A percentile compares a stretch with the other conserved stretches of the same genome.
phyloP scores from a whole-genome alignment of 192 early-diverging fungal genomes.

The Lunasporangiospora selenospora region DNA sequence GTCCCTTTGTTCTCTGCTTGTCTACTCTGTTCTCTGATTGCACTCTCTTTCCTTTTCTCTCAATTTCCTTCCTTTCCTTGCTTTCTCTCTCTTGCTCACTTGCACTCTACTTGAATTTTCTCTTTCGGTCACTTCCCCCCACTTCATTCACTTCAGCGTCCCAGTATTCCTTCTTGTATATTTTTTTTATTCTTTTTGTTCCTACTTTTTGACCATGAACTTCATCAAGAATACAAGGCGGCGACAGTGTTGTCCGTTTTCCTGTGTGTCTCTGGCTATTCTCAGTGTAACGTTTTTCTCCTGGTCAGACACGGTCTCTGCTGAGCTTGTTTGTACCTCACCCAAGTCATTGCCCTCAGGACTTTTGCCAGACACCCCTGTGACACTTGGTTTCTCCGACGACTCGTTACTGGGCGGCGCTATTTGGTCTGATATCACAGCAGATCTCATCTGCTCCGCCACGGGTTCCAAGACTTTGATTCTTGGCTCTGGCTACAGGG shows the following conservation, averaged over 20 bases:
- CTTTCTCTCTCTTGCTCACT: neutral
- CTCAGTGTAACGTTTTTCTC: neutral
- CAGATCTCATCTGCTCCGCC: slow-evolving; percentile 23
- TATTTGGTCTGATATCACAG: neutral
- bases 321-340: slow-evolving; percentile 10
- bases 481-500: neutral
- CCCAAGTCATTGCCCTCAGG: neutral
- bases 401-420: neutral
- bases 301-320: neutral
- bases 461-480: neutral
- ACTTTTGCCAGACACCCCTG: slow-evolving; percentile 2
- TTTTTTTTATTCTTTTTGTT: neutral
- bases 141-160: neutral
- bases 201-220: neutral
- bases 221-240: neutral
- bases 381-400: slow-evolving; percentile 10
- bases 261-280: neutral
- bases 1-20: no score
- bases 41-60: no score
- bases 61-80: neutral
- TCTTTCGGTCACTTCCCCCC: neutral
- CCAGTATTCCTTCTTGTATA: neutral
- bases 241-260: no score
- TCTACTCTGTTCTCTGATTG: no score
- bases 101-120: neutral